Percentiles rank a stretch among this genome's conserved stretches.
phyloP scores from a whole-genome alignment of 345 rosid genomes.

The Boechera stricta region DNA sequence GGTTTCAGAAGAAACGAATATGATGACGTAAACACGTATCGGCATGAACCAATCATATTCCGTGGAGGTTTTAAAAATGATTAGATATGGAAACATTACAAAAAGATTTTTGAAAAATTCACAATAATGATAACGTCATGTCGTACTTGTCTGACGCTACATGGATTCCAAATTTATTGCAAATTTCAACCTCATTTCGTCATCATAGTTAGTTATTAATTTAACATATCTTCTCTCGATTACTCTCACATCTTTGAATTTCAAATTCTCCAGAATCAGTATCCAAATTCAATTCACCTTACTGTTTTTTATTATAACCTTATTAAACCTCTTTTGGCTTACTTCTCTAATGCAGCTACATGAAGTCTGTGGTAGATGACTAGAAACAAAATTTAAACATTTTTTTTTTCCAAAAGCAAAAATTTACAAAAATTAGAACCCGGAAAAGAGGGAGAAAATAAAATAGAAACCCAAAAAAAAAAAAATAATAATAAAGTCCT shows the following conservation, averaged over 20 bases:
- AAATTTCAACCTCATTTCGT: constrained; percentile 46
- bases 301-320: no score
- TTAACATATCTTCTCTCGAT: constrained; percentile 30
- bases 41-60: constrained; percentile 38
- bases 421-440: constrained; percentile 40
- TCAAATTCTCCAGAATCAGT: constrained; percentile 33
- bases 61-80: constrained; percentile 34
- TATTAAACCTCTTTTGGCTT: neutral
- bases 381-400: constrained; percentile 15
- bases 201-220: constrained; percentile 31
- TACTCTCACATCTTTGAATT: constrained; percentile 42
- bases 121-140: constrained; percentile 38
- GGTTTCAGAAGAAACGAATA: constrained; percentile 42
- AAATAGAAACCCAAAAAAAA: neutral
- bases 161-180: constrained; percentile 41
- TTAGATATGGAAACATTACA: constrained; percentile 38
- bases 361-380: no score
- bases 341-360: neutral
- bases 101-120: constrained; percentile 31
- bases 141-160: constrained; percentile 46
- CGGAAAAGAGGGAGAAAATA: neutral
- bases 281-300: neutral
- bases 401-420: constrained; percentile 27
- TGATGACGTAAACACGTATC: constrained; percentile 48
- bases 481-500: neutral